Evolutionary conservation across 2,329 filamentous ascomycete species (phyloP).

Genomic region (Hortaea werneckii): DNA sequence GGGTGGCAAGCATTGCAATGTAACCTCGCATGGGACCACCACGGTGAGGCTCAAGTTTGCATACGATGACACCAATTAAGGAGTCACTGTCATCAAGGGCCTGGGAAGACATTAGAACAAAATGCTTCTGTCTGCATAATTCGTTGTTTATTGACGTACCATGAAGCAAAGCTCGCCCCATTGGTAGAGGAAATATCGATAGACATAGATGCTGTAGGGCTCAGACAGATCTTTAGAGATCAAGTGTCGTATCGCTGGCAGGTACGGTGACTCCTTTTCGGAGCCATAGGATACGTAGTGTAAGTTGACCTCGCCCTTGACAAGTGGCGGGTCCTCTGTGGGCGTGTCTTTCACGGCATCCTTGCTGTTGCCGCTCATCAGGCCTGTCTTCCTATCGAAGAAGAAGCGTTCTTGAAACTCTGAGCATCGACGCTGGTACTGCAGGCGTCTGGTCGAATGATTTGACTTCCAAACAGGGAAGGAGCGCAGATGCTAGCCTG

Average conservation of each 20-base stretch:
- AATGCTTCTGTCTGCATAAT: background rate
- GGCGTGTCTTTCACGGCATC: constrained; percentile 3
- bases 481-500: background rate
- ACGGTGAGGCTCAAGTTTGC: constrained; percentile 84
- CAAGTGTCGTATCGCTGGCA: constrained; percentile 78
- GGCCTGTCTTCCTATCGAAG: background rate
- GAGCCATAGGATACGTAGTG: constrained; percentile 51
- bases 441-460: too few relatives aligned
- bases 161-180: constrained; percentile 97
- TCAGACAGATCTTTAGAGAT: constrained; percentile 96
- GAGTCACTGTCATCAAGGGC: constrained; percentile 46
- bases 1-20: constrained; percentile 96
- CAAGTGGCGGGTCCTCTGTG: background rate
- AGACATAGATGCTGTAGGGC: constrained; percentile 98
- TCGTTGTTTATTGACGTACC: constrained; percentile 38
- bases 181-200: constrained; percentile 94
- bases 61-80: constrained; percentile 84
- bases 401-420: too few relatives aligned
- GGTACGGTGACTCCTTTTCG: constrained; percentile 53
- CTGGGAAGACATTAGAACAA: constrained; percentile 23
- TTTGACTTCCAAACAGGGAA: background rate
- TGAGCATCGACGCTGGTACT: too few relatives aligned
- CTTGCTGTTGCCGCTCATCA: constrained; percentile 8
- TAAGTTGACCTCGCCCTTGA: constrained; percentile 20
- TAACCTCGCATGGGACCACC: constrained; percentile 83